Evolutionary conservation across 169 alveolate genomes (phyloP).

Genomic region (Eimeria sp.): DNA sequence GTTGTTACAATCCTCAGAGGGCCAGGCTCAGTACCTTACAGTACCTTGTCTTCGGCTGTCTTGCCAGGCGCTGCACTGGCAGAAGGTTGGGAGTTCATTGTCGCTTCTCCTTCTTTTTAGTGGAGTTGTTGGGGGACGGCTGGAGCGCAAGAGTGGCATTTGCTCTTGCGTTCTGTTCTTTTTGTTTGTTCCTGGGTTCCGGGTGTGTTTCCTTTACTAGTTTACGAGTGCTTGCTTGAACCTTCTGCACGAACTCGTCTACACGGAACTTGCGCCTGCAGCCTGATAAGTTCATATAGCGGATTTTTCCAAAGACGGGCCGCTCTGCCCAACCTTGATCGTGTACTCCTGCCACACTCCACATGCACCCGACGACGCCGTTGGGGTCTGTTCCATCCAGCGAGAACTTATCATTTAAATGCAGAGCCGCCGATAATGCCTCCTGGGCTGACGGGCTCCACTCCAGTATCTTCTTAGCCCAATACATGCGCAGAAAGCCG

Average conservation of each 20-base stretch:
- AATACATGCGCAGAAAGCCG: constrained; percentile 91
- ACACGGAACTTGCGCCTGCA: constrained; percentile 88
- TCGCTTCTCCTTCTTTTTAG: background rate
- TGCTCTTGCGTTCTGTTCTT: background rate
- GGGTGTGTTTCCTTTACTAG: too few species aligned
- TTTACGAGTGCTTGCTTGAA: background rate
- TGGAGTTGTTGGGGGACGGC: too few species aligned
- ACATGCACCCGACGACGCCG: constrained; percentile 90
- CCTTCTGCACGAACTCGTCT: constrained; percentile 47
- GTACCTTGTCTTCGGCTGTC: background rate
- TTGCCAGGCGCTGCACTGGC: background rate
- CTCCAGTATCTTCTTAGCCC: constrained; percentile 90
- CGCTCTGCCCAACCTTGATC: constrained; percentile 91
- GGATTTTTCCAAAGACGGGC: constrained; percentile 88
- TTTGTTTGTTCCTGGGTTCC: background rate
- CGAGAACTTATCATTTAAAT: constrained; percentile 87
- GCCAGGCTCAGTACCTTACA: background rate
- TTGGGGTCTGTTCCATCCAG: constrained; percentile 88
- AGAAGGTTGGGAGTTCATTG: background rate
- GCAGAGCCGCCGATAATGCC: constrained; percentile 87
- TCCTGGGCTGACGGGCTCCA: constrained; percentile 88
- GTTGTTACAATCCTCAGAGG: background rate
- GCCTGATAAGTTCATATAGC: constrained; percentile 90
- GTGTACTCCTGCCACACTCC: constrained; percentile 90
- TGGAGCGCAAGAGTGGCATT: too few species aligned